phyloP scores from a whole-genome alignment of 331 rosid species.

The Pyrus hybrid region DNA sequence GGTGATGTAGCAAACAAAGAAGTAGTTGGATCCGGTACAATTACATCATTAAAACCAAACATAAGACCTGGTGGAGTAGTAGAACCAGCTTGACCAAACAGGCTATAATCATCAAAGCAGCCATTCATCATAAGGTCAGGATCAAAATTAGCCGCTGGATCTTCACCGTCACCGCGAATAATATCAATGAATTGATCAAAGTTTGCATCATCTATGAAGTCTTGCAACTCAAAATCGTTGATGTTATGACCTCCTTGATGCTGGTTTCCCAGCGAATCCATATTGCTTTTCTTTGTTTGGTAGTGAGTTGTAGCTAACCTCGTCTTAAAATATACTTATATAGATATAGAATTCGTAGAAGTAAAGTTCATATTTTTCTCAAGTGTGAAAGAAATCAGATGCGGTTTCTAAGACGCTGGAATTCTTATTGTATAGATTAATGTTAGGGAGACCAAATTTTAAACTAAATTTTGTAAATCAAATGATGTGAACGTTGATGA shows the following conservation, averaged over 20 bases:
- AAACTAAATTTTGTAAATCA: too few species aligned
- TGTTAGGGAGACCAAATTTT: too few species aligned
- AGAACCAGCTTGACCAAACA: slow-evolving; percentile 8
- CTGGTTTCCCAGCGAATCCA: slow-evolving; percentile 26
- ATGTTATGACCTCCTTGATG: slow-evolving; percentile 10
- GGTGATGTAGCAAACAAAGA: slow-evolving; percentile 37
- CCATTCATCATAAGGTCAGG: slow-evolving; percentile 28
- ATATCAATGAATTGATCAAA: slow-evolving; percentile 60
- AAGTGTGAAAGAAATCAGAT: slow-evolving; percentile 18
- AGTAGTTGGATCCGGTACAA: slow-evolving; percentile 31
- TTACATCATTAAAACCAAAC: slow-evolving; percentile 16
- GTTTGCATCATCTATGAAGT: slow-evolving; percentile 46
- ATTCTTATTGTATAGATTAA: neutral
- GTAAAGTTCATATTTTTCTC: slow-evolving; percentile 5
- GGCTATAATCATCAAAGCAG: slow-evolving; percentile 30
- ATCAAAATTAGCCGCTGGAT: slow-evolving; percentile 28
- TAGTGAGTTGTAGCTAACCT: neutral
- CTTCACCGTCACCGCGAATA: slow-evolving; percentile 52
- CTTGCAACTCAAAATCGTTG: slow-evolving; percentile 46
- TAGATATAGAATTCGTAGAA: slow-evolving; percentile 16
- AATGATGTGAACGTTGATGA: too few species aligned
- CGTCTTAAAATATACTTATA: neutral
- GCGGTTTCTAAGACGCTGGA: neutral
- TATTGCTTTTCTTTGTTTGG: slow-evolving; percentile 5
- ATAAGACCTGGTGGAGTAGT: slow-evolving; percentile 2